Percentiles rank a stretch among this genome's conserved stretches.
Evolutionary conservation across 495 filamentous ascomycete genomes (phyloP).

Genomic region (Aspergillus haitiensis): DNA sequence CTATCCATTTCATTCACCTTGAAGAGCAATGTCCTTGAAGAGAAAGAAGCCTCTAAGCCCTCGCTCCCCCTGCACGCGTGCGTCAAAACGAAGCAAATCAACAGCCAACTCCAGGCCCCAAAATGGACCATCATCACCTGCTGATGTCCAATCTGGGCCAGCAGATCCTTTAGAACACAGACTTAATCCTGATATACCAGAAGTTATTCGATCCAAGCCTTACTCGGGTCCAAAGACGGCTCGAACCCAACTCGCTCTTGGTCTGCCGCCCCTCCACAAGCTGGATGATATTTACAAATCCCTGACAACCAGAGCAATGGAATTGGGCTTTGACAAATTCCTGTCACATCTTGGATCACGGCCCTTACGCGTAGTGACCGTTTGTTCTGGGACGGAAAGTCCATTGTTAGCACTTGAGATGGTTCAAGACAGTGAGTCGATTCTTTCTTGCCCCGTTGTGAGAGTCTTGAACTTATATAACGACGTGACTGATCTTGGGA

Average conservation of each 20-base stretch:
- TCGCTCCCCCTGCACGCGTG: background rate
- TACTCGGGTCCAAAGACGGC: conserved; percentile 7
- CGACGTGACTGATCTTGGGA: background rate
- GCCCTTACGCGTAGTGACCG: conserved; percentile 64
- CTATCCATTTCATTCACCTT: no score
- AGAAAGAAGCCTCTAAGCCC: conserved; percentile 4
- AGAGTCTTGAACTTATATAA: background rate
- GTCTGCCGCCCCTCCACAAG: conserved; percentile 47
- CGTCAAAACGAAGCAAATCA: conserved; percentile 7
- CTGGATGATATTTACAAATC: conserved; percentile 53
- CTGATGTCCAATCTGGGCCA: background rate
- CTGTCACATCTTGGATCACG: conserved; percentile 39
- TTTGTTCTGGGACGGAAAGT: conserved; percentile 82
- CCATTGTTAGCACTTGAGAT: conserved; percentile 68
- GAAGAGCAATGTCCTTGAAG: background rate
- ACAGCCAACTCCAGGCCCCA: background rate
- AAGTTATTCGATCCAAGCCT: conserved; percentile 20
- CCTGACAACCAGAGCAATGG: conserved; percentile 42
- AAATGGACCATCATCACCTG: background rate
- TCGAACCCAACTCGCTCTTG: conserved; percentile 26
- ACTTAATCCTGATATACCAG: conserved; percentile 19
- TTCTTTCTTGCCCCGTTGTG: background rate
- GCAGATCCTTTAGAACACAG: background rate
- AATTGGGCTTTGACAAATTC: conserved; percentile 35
- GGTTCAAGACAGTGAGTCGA: conserved; percentile 42